Evolutionary conservation across 805 yeast genomes (phyloP), one percentile per base, ranked within the genome.

Genomic region (Schizosaccharomyces osmophilus): DNA sequence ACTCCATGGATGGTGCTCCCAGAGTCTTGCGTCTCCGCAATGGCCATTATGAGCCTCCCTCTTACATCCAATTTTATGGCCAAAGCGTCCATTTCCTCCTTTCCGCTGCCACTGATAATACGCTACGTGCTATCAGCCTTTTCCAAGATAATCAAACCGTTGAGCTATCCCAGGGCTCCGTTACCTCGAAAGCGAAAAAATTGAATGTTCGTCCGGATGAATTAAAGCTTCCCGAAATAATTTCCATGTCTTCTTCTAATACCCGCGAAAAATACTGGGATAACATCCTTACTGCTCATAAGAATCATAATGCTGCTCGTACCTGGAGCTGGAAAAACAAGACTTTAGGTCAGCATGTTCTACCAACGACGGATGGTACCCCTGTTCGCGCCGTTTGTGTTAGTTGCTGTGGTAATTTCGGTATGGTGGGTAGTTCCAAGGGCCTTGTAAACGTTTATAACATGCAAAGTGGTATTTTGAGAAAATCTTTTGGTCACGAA

Each of bases 71-170:
- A 29, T 93, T 93, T 71, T 86, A 94, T 4, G 84, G 85, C 66
- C 82, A 81, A 60, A 81, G 81, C 59, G 82, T 95, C 1, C 98
- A 94, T 72, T 86, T 82, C 71, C 69, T 94, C 11, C 77, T 86
- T 61, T 86, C 95, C 61, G 94, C 94, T 1, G 86, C 97, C 0
- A 78, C 82, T 64, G 98, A 93, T 72, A 78, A 79, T 67, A 78
- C 95, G 1, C 77, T 94, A 66, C 93, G 97, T 97, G 78, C 81
- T 8, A 90, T 93, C 68, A 89, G 97, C 0, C 75, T 93, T 61
- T 79, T 97, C 67, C 93, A 93, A 70, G 97, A 93, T 71, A 94
- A 97, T 0, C 99, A 93, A 72, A 86, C 95, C 3, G 95, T 87
- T 68, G 94, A 88, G 69, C 73, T 93, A 68, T 88, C 97, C 0